Evolutionary conservation across 2,329 filamentous ascomycete genomes (phyloP), one percentile per base, ranked within the genome.

Genomic region (Fusarium sp.): DNA sequence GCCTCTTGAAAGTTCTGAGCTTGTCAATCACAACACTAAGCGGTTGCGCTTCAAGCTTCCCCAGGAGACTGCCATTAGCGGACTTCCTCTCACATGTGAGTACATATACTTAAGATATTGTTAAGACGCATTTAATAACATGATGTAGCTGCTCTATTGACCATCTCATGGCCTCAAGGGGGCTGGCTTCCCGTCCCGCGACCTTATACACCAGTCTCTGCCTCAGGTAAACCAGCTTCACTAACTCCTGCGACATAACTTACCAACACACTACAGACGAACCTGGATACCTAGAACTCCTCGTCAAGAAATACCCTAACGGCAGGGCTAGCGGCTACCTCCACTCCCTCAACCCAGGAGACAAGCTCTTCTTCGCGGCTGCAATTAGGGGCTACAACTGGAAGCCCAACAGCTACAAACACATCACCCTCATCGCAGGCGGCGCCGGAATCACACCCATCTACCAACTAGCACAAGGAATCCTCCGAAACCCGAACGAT

Each of bases 391-490:
- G 84, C 28, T 87, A 87, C 76, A 73, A 78, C 36, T 92, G 88
- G 86, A 85, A 81, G 23, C 80, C 86, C 30, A 87, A 85, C 67
- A 79, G 81, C 76, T 82, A 78, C 73, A 75, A 74, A 4, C 84
- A 87, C 66, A 78, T 94, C n/a, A 86, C 88, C 3, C 83, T 93
- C 40, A 87, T 94, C 44, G 91, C 91, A 1, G 91, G 92, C 46
- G 91, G 92, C 12, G 90, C 90, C 0, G 92, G 92, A 16, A 92
- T 94, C 68, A 93, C 91, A 1, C 91, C 92, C 0, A 86, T 91
- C 69, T 92, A 88, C 76, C 89, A 92, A 76, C 85, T 92, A 2
- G 83, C 87, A 2, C 86, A 84, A 51, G 88, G 88, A 3, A 90
- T 92, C 60, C 81, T 92, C n/a, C 78, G 81, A 46, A 88, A 92